Evolutionary conservation across 176 grass and related monocot species (phyloP).

Genomic region (Phoenix roebelenii): DNA sequence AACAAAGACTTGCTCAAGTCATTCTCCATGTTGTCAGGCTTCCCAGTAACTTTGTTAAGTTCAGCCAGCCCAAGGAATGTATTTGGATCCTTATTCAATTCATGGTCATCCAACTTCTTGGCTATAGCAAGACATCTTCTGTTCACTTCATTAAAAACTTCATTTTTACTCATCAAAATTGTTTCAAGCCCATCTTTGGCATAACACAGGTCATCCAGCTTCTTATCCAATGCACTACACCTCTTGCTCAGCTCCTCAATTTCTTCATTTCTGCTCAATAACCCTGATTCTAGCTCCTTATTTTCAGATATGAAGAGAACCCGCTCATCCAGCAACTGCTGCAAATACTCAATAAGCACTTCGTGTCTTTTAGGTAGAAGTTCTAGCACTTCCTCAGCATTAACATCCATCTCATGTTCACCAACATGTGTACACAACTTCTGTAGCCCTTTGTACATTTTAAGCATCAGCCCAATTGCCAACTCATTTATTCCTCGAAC

Average conservation of each 20-base stretch:
- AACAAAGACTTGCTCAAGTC: conserved; percentile 51
- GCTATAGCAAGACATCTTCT: conserved; percentile 51
- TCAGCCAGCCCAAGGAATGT: conserved; percentile 8
- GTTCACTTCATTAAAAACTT: conserved; percentile 36
- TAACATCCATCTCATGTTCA: conserved; percentile 24
- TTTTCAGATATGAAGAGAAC: conserved; percentile 35
- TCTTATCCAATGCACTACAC: conserved; percentile 53
- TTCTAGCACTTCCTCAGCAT: conserved; percentile 34
- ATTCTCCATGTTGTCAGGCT: conserved; percentile 28
- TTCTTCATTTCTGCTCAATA: conserved; percentile 66
- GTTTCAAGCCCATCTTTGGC: conserved; percentile 51
- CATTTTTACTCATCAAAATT: conserved; percentile 40
- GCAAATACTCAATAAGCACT: conserved; percentile 37
- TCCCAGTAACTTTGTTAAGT: conserved; percentile 17
- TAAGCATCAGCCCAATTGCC: conserved; percentile 30
- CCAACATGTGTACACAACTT: conserved; percentile 29
- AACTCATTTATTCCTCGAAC: conserved; percentile 48
- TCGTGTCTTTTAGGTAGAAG: conserved; percentile 39
- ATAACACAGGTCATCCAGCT: conserved; percentile 46
- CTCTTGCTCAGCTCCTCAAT: conserved; percentile 52
- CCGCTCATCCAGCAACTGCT: conserved; percentile 45
- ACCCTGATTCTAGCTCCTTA: conserved; percentile 42
- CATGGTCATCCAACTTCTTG: conserved; percentile 36
- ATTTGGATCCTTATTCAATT: conserved; percentile 17
- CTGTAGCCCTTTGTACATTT: conserved; percentile 32